Percentiles rank a stretch among this genome's conserved stretches.
Conservation (phyloP, 345 rosid genomes). For the Theobroma cacao region DNA sequence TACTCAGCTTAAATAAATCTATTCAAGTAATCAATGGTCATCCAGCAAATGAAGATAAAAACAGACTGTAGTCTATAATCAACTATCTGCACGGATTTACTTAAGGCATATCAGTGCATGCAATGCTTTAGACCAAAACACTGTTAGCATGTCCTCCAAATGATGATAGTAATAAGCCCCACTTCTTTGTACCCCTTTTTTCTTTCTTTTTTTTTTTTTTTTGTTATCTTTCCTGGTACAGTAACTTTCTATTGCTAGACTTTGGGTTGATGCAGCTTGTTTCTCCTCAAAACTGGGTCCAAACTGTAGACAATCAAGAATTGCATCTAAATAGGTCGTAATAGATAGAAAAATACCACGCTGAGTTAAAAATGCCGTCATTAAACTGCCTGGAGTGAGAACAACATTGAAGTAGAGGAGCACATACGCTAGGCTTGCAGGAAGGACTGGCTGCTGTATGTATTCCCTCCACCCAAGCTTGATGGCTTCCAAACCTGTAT, state of each 20-base stretch:
- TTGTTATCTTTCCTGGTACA: not conserved
- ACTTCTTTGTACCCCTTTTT: not conserved
- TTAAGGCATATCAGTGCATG: not conserved
- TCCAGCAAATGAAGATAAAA: not conserved
- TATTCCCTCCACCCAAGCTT: conserved; percentile 97
- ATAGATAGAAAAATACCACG: conserved; percentile 44
- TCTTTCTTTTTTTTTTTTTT: not conserved
- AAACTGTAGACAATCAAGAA: not conserved
- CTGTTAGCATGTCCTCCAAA: not conserved
- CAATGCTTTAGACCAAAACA: not conserved
- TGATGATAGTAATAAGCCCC: not conserved
- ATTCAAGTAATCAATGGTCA: not conserved
- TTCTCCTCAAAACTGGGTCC: not conserved
- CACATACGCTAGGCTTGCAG: conserved; percentile 92
- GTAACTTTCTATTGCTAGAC: not conserved
- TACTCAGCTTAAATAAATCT: not conserved
- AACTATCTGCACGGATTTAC: not conserved
- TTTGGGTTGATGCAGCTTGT: not conserved
- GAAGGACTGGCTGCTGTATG: conserved; percentile 88
- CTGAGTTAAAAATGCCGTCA: conserved; percentile 94
- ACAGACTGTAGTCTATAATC: not conserved
- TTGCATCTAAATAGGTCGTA: not conserved
- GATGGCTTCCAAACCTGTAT: conserved; percentile 66
- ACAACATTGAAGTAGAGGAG: conserved; percentile 85
- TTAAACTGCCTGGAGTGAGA: conserved; percentile 89